Conservation (phyloP, 768 basidiomycete species). For the Podaxis sp. region DNA sequence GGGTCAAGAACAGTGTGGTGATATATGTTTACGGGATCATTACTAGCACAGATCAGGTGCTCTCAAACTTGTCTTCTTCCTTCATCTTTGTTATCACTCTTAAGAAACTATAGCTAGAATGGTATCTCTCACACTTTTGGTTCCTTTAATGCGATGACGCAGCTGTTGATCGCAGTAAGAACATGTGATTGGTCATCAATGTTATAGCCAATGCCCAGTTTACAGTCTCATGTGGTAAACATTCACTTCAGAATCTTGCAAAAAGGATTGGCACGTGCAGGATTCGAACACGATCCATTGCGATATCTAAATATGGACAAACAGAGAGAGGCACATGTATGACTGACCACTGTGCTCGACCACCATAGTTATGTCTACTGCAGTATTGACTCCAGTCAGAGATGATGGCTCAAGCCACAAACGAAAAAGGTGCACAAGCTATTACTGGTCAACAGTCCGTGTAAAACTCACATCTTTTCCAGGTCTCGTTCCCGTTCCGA, state of each 20-base stretch:
- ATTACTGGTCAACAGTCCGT: background rate
- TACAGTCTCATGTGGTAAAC: background rate
- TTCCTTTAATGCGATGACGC: too few species aligned
- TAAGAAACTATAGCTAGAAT: too few species aligned
- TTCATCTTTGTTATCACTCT: too few species aligned
- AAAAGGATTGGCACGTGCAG: background rate
- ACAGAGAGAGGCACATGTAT: conserved; percentile 1
- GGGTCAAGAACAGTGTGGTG: background rate
- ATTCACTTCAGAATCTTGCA: background rate
- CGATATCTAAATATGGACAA: conserved; percentile 1
- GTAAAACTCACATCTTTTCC: background rate
- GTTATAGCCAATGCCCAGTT: background rate
- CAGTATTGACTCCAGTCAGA: conserved; percentile 25
- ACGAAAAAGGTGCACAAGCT: conserved; percentile 41
- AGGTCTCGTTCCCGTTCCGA: conserved; percentile 50
- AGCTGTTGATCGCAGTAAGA: background rate
- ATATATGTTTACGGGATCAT: background rate
- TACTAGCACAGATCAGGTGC: background rate
- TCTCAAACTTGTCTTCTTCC: too few species aligned
- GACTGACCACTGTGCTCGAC: background rate
- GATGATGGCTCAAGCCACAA: conserved; percentile 34
- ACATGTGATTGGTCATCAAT: conserved; percentile 20
- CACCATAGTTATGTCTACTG: conserved; percentile 34
- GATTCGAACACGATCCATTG: background rate
- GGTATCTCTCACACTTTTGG: too few species aligned